Percentiles rank a stretch among this genome's conserved stretches.
Evolutionary conservation across 441 rosid genomes (phyloP).

Genomic region (Eruca vesicaria): DNA sequence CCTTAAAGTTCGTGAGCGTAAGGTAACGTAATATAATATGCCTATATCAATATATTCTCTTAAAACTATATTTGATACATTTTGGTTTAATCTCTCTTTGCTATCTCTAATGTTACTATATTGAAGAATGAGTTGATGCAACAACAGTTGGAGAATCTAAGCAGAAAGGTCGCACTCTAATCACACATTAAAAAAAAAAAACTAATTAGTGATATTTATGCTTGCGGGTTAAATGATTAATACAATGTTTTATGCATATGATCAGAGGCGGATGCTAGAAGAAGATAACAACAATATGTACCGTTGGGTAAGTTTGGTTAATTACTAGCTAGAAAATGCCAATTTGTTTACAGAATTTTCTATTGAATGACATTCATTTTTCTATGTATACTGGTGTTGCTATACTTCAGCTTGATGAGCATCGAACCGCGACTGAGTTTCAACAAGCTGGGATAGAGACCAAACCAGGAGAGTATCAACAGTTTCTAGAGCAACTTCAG

Average conservation of each 20-base stretch:
- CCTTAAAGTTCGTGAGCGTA: conserved; percentile 71
- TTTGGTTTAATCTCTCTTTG: conserved; percentile 1
- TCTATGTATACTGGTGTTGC: neutral
- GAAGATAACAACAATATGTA: conserved; percentile 77
- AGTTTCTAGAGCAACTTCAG: conserved; percentile 51
- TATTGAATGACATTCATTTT: neutral
- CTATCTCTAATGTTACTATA: neutral
- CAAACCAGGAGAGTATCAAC: conserved; percentile 57
- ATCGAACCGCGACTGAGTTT: conserved; percentile 50
- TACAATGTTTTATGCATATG: neutral
- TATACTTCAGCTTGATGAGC: conserved; percentile 58
- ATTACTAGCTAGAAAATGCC: neutral
- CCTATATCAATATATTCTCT: neutral
- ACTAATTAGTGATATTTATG: neutral
- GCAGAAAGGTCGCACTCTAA: conserved; percentile 63
- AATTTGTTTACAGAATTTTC: neutral
- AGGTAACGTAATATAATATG: conserved; percentile 45
- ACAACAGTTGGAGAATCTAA: conserved; percentile 82
- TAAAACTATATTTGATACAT: neutral
- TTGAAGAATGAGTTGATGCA: conserved; percentile 78
- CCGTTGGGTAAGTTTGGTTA: conserved; percentile 34
- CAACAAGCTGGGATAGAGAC: conserved; percentile 53
- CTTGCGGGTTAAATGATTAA: neutral
- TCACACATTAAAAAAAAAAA: neutral
- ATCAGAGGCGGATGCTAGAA: conserved; percentile 73